These are phyloP conservation scores for Podila verticillata DNA, from an alignment of 192 early-diverging fungal species.

Conservation along the genomic window DNA sequence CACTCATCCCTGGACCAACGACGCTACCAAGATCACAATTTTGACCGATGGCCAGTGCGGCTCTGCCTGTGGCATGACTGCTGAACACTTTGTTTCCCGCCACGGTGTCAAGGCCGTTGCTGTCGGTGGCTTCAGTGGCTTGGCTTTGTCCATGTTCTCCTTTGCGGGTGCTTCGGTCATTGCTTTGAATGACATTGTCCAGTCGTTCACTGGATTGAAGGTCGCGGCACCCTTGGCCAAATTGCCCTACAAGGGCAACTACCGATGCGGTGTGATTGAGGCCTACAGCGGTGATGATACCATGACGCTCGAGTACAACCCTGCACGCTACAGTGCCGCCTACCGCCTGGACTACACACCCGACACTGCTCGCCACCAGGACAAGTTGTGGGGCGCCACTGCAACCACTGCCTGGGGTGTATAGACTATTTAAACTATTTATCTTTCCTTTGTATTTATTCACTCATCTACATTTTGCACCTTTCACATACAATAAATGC, in stretches of 20 bases:
- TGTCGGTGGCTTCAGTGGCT: slow-evolving; percentile 3
- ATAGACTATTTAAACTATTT: not conserved
- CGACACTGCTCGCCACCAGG: slow-evolving; percentile 9
- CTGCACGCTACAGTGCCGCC: not conserved
- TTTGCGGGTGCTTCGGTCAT: slow-evolving; percentile 11
- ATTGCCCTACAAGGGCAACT: not conserved
- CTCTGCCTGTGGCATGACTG: slow-evolving; percentile 20
- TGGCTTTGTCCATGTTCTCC: slow-evolving; percentile 13
- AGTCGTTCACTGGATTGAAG: not conserved
- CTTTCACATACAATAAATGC: not conserved
- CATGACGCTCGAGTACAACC: slow-evolving; percentile 15
- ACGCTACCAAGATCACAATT: slow-evolving; percentile 13
- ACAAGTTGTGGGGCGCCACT: slow-evolving; percentile 13
- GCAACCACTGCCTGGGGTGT: slow-evolving; percentile 9
- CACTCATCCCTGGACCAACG: slow-evolving; percentile 13
- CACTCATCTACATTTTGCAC: not conserved
- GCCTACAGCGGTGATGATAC: not conserved
- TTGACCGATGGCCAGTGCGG: slow-evolving; percentile 31
- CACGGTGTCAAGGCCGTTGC: slow-evolving; percentile 20
- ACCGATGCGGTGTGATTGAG: not conserved
- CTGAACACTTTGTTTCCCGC: not conserved
- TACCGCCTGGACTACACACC: slow-evolving; percentile 30
- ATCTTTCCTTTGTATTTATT: not conserved
- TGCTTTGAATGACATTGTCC: not conserved
- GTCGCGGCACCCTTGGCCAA: not conserved